Percentiles rank a stretch among this genome's conserved stretches.
These are phyloP conservation scores for Ceratocystis destructans DNA, from an alignment of 2,329 filamentous ascomycete species.

Conservation along the genomic window DNA sequence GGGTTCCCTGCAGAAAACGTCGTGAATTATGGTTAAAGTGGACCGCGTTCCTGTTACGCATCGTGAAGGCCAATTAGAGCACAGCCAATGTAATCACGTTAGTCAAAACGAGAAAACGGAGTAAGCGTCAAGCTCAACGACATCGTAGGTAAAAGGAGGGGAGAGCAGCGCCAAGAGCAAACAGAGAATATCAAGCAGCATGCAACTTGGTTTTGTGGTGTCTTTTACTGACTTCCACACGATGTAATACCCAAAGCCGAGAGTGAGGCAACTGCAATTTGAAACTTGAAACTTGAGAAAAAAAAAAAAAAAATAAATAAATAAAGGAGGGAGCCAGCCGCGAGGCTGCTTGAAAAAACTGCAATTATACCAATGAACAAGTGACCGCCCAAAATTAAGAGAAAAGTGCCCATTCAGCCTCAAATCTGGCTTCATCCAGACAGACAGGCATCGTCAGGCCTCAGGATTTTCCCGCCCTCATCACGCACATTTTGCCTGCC, in stretches of 20 bases:
- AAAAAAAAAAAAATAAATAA: neutral
- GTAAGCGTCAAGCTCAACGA: neutral
- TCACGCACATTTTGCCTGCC: neutral
- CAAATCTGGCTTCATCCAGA: neutral
- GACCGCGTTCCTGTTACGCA: neutral
- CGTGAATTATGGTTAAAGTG: neutral
- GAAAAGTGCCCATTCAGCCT: neutral
- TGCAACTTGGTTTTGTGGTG: neutral
- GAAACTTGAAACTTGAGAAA: neutral
- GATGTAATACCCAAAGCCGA: neutral
- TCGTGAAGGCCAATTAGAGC: constrained; percentile 3
- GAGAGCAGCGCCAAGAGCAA: neutral
- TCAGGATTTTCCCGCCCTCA: neutral
- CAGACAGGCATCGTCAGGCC: neutral
- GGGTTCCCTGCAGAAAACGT: constrained; percentile 8
- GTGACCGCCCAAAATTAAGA: neutral
- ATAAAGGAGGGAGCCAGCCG: neutral
- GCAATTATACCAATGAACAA: neutral
- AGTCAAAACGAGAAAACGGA: neutral
- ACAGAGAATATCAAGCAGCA: neutral
- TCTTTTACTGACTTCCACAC: neutral
- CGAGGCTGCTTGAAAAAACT: neutral
- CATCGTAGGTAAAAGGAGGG: neutral
- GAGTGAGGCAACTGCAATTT: neutral
- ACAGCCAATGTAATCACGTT: constrained; percentile 5